Conservation (phyloP, 2,329 filamentous ascomycete genomes). For the Bipolaris victoriae region DNA sequence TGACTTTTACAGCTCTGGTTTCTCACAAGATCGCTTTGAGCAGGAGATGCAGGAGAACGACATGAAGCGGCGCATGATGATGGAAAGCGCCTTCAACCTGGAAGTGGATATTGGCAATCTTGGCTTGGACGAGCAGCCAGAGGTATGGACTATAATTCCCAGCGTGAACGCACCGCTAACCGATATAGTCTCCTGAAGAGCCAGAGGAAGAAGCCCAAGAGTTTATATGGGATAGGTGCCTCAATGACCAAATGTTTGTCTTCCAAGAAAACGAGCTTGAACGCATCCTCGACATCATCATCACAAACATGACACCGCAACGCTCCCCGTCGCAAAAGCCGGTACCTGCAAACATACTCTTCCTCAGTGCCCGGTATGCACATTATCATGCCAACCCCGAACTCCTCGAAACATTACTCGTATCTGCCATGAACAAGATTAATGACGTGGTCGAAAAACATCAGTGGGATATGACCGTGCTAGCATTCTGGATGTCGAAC, state of each 20-base stretch:
- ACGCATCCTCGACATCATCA: constrained; percentile 90
- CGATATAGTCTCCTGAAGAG: constrained; percentile 64
- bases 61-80: constrained; percentile 96
- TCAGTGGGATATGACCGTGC: constrained; percentile 99
- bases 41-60: constrained; percentile 98
- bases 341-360: constrained; percentile 95
- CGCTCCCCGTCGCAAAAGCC: constrained; percentile 96
- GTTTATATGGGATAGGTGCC: constrained; percentile 92
- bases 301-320: constrained; percentile 97
- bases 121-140: constrained; percentile 92
- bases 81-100: constrained; percentile 95
- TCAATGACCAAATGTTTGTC: constrained; percentile 99
- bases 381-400: constrained; percentile 94
- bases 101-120: constrained; percentile 96
- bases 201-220: constrained; percentile 90
- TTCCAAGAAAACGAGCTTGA: constrained; percentile 95
- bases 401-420: constrained; percentile 78
- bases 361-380: constrained; percentile 92
- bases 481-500: constrained; percentile 99
- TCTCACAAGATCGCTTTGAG: constrained; percentile 92
- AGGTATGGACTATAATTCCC: constrained; percentile 61
- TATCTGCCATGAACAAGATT: constrained; percentile 92
- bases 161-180: constrained; percentile 27
- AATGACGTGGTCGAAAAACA: constrained; percentile 94
- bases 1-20: constrained; percentile 92